These are phyloP conservation scores for Petunia axillaris DNA, from an alignment of 257 asterid species.

Conservation along the genomic window DNA sequence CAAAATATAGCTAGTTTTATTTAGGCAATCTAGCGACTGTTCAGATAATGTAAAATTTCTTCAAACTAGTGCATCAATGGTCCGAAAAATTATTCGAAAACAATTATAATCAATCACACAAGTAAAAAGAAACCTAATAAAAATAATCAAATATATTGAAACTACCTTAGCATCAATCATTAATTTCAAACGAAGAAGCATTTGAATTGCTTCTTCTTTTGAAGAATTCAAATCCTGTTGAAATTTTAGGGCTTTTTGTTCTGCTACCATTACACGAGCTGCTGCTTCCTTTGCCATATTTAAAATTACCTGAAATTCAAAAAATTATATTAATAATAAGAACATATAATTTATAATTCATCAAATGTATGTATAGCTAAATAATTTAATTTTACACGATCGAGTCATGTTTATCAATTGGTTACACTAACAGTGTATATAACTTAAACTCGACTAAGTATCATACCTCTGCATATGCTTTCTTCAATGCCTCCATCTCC, in stretches of 20 bases:
- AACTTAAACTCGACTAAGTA: no score
- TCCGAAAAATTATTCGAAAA: background rate
- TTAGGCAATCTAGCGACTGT: no score
- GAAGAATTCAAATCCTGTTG: constrained; percentile 54
- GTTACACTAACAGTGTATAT: no score
- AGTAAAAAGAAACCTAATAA: background rate
- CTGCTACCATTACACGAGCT: constrained; percentile 73
- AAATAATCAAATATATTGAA: background rate
- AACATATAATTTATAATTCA: no score
- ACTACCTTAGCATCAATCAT: constrained; percentile 63
- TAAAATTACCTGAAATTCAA: constrained; percentile 44
- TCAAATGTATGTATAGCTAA: no score
- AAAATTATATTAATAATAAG: background rate
- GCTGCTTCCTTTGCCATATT: constrained; percentile 79
- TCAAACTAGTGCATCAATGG: no score
- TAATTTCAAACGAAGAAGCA: constrained; percentile 66
- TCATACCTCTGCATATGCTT: constrained; percentile 55
- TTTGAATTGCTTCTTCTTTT: constrained; percentile 57
- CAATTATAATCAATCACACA: constrained; percentile 19
- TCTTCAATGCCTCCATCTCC: constrained; percentile 62
- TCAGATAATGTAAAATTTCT: background rate
- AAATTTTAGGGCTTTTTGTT: constrained; percentile 48
- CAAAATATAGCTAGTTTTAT: no score
- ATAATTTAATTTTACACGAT: no score
- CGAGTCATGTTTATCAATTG: no score